These are phyloP conservation scores for Apiospora rasikravindrae DNA, from an alignment of 2,329 filamentous ascomycete species.

Conservation along the genomic window DNA sequence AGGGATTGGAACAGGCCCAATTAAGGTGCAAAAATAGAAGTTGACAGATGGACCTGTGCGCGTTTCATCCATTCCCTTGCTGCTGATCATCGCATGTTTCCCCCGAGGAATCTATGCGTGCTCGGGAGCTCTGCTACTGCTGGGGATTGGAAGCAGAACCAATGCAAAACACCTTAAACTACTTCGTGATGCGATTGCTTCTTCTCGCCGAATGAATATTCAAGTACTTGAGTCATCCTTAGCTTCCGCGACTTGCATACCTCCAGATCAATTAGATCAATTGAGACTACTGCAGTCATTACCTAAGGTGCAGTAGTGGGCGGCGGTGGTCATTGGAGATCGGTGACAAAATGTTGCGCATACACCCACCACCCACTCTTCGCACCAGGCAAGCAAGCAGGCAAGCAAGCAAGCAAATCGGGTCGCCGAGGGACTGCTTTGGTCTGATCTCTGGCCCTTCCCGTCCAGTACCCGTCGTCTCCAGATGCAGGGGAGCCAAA, in stretches of 20 bases:
- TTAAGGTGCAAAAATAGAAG: constrained; percentile 7
- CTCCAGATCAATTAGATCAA: background rate
- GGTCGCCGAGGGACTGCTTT: background rate
- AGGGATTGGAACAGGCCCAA: background rate
- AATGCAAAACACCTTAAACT: background rate
- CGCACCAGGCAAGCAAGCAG: background rate
- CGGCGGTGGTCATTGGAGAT: background rate
- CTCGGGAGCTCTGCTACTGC: background rate
- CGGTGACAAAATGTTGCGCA: constrained; percentile 7
- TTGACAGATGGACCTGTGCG: background rate
- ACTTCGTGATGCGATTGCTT: background rate
- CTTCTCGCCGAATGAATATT: background rate
- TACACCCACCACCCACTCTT: background rate
- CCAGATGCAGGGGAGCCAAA: background rate
- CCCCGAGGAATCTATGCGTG: background rate
- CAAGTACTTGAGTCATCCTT: background rate
- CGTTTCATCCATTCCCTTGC: constrained; percentile 1
- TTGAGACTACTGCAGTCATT: constrained; percentile 13
- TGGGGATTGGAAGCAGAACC: background rate
- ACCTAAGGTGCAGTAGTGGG: background rate
- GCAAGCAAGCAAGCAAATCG: background rate
- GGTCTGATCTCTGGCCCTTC: background rate
- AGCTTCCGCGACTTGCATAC: background rate
- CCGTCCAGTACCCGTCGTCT: background rate
- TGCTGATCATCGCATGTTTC: constrained; percentile 1